Base-by-base conservation (phyloP, 441 rosid genomes). In the Eutrema salsugineum region DNA sequence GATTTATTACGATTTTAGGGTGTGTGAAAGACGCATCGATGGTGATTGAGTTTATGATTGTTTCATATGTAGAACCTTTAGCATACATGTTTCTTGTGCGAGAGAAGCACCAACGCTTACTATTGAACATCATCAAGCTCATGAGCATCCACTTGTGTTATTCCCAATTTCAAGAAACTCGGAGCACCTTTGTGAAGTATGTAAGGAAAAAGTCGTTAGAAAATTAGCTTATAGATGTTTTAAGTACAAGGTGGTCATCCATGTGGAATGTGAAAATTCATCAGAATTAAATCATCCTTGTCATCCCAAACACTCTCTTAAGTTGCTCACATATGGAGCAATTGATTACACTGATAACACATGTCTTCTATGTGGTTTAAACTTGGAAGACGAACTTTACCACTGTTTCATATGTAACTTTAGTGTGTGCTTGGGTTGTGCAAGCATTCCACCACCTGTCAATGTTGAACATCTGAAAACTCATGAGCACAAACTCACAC, bases 201-300 rank as follows among this genome's bases (percentile, higher is more conserved):
- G 69, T 49, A 49, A 14, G 22, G 33, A 33, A 35, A 35, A 49
- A 1, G 22, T 35, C 43, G 11, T 1, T 30, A 33, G 22, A 0
- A 3, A 30, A 54, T 42, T 12, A 54, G 72, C 47, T 19, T 68
- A 68, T 59, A 30, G 14, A n/a, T 68, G 73, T 22, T 50, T n/a
- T 46, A n/a, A 44, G 36, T 68, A 66, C 43, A 19, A 35, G 28
- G 48, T 57, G 30, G 27, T 24, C n/a, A 33, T 69, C 43, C 73
- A 69, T 58, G 48, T 58, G n/a, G 57, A 35, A 17, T 69, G 73
- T 46, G 66, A 17, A 40, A 47, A 35, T 58, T 68, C 56, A 16
- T 14, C 53, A 15, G 27, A 58, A 35, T 39, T 47, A 14, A 46
- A 58, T 9, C 58, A 69, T 58, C 57, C 56, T 44, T 69, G 27